Percentiles rank a stretch among this genome's conserved stretches.
These are phyloP conservation scores for Calonectria hawksworthii DNA, from an alignment of 2,329 filamentous ascomycete species.

Conservation along the genomic window DNA sequence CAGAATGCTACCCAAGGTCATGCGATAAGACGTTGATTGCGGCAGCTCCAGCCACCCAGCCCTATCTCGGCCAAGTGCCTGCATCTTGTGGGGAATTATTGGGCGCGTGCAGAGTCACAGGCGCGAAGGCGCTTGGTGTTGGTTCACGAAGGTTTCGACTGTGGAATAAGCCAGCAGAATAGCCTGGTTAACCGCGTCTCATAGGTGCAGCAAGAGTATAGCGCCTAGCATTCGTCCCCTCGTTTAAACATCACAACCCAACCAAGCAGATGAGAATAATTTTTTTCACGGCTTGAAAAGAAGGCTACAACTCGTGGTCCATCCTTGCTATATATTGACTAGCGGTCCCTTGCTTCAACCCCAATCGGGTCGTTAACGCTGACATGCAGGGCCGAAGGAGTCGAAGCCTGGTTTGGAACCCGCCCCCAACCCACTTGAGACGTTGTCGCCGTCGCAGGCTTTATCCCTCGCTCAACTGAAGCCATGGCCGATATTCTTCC, in stretches of 20 bases:
- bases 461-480: neutral
- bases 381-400: neutral
- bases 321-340: neutral
- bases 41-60: neutral
- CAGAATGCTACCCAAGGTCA: neutral
- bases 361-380: neutral
- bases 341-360: neutral
- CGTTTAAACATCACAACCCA: neutral
- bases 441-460: neutral
- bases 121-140: neutral
- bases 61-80: neutral
- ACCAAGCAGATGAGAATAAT: neutral
- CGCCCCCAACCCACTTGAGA: slow-evolving; percentile 17
- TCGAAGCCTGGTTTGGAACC: neutral
- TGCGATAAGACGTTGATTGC: neutral
- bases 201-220: neutral
- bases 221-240: neutral
- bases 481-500: neutral
- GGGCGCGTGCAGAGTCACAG: neutral
- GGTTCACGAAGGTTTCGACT: neutral
- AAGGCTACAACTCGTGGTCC: neutral
- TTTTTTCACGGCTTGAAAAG: neutral
- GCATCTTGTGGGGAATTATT: neutral
- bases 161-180: neutral
- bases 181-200: neutral